Conservation (phyloP, 805 yeast genomes). For the Ogataea pini region DNA sequence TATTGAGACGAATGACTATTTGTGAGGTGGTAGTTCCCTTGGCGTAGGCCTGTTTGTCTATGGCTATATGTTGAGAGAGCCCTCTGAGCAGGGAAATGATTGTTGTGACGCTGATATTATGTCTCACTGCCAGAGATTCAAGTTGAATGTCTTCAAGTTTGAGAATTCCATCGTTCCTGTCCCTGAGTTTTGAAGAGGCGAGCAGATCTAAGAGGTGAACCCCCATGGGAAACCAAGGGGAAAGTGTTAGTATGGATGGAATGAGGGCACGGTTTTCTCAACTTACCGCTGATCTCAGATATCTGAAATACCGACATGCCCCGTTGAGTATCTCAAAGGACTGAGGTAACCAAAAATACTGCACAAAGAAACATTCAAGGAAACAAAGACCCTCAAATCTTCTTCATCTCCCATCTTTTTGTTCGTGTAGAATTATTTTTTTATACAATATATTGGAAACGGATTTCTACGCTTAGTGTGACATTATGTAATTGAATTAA, state of each 20-base stretch:
- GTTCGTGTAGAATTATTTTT: slow-evolving; percentile 9
- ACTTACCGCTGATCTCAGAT: slow-evolving; percentile 8
- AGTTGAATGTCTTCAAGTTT: slow-evolving; percentile 37
- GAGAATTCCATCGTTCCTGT: slow-evolving; percentile 52
- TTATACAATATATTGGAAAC: slow-evolving; percentile 9
- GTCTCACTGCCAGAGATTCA: slow-evolving; percentile 24
- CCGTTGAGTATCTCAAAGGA: no score
- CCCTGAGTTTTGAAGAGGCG: slow-evolving; percentile 53
- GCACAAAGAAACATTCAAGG: neutral
- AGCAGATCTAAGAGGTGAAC: slow-evolving; percentile 30
- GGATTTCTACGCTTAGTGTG: slow-evolving; percentile 20
- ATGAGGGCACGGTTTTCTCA: no score
- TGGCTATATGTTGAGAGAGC: slow-evolving; percentile 21
- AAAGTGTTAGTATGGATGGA: neutral
- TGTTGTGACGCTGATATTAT: slow-evolving; percentile 17
- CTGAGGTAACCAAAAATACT: no score
- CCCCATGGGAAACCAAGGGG: neutral
- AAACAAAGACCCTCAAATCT: neutral
- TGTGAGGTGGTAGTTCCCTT: slow-evolving; percentile 25
- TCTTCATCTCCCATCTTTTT: no score
- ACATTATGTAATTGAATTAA: slow-evolving; percentile 28
- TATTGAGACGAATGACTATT: slow-evolving; percentile 26
- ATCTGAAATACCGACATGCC: slow-evolving; percentile 7
- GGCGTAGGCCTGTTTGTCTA: slow-evolving; percentile 25
- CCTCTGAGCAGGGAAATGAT: slow-evolving; percentile 20